Conservation (phyloP, 176 grass and related monocot genomes). For the Musa troglodytarum region DNA sequence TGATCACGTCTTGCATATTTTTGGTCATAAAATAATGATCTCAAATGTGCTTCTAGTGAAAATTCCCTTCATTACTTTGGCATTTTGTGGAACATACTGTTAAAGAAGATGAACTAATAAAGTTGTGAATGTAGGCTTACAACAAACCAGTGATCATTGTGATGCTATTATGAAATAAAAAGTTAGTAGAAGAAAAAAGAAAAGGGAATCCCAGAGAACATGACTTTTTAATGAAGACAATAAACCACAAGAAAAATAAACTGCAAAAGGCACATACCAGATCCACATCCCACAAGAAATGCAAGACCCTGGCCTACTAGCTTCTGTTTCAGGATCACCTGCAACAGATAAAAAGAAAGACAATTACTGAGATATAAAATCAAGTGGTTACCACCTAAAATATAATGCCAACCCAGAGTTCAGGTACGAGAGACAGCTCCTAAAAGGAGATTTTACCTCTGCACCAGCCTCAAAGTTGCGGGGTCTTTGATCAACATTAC, state of each 20-base stretch:
- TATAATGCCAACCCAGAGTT: background rate
- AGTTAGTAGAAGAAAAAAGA: background rate
- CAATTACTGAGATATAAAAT: background rate
- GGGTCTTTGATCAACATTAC: slow-evolving; percentile 53
- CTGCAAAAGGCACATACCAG: slow-evolving; percentile 31
- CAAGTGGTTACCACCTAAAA: background rate
- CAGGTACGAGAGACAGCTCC: background rate
- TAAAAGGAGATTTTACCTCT: slow-evolving; percentile 50
- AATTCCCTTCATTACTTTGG: too few relatives aligned
- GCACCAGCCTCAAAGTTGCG: slow-evolving; percentile 73
- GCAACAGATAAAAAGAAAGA: background rate
- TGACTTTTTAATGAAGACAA: too few relatives aligned
- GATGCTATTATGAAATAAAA: too few relatives aligned
- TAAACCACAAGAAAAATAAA: background rate
- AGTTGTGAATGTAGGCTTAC: background rate
- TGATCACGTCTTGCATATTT: too few relatives aligned
- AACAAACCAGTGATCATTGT: background rate
- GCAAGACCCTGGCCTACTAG: slow-evolving; percentile 85
- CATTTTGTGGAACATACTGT: too few relatives aligned
- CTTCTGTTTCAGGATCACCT: slow-evolving; percentile 94
- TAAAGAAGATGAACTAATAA: too few relatives aligned
- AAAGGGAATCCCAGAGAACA: background rate
- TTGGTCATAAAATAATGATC: too few relatives aligned
- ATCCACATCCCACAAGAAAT: slow-evolving; percentile 86
- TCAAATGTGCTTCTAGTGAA: too few relatives aligned